A percentile compares a stretch with the other conserved stretches of the same genome.
These are phyloP conservation scores for Teunomyces stri DNA, from an alignment of 805 yeast species.

Conservation along the genomic window DNA sequence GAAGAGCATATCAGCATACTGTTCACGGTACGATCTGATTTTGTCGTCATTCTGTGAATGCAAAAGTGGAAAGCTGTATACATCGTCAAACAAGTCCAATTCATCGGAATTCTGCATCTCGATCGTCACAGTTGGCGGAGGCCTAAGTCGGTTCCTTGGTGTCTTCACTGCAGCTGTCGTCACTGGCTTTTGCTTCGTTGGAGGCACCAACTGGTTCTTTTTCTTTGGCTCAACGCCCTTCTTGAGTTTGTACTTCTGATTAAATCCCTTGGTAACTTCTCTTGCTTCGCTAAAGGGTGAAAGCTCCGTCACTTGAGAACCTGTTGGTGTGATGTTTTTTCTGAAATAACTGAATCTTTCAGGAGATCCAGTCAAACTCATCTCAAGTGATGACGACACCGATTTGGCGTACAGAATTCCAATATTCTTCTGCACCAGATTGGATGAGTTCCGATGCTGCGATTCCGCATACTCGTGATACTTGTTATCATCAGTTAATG, in stretches of 20 bases:
- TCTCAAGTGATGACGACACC: conserved; percentile 15
- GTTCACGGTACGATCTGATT: conserved; percentile 49
- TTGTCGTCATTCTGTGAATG: conserved; percentile 35
- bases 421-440: conserved; percentile 9
- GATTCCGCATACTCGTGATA: conserved; percentile 4
- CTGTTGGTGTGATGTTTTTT: conserved; percentile 17
- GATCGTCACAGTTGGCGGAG: conserved; percentile 36
- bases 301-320: background rate
- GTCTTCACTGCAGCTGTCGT: too few relatives aligned
- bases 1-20: conserved; percentile 74
- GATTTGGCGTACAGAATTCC: conserved; percentile 15
- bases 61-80: conserved; percentile 40
- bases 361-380: conserved; percentile 11
- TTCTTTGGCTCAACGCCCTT: background rate
- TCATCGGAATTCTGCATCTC: conserved; percentile 46
- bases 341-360: conserved; percentile 19
- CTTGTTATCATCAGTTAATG: conserved; percentile 6
- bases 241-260: background rate
- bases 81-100: conserved; percentile 45
- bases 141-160: conserved; percentile 5
- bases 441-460: conserved; percentile 9
- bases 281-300: background rate
- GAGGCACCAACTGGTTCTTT: background rate
- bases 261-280: background rate
- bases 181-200: background rate